Evolutionary conservation across 2,329 filamentous ascomycete species (phyloP).

Genomic region (Diplocarpon rosae): DNA sequence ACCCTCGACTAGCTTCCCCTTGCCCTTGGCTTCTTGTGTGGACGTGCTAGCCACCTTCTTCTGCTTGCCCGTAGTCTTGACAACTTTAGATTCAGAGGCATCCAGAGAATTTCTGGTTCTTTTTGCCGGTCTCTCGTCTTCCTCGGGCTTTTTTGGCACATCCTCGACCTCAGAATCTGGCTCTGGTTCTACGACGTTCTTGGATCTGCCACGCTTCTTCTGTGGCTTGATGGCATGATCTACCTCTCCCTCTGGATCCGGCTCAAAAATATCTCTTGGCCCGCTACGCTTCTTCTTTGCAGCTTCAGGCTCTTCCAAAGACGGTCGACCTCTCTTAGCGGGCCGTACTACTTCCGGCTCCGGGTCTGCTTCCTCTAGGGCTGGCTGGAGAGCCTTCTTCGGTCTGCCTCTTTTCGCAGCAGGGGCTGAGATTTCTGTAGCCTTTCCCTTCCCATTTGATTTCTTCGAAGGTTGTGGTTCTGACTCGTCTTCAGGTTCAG

Average conservation of each 20-base stretch:
- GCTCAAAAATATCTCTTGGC: conserved; percentile 5
- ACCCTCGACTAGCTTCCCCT: background rate
- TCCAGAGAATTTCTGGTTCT: conserved; percentile 14
- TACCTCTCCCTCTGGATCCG: conserved; percentile 4
- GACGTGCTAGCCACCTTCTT: conserved; percentile 9
- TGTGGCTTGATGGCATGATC: conserved; percentile 4
- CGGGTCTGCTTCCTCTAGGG: conserved; percentile 6
- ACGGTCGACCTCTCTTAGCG: conserved; percentile 1
- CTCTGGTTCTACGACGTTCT: conserved; percentile 10
- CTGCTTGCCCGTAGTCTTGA: conserved; percentile 1
- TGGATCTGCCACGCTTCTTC: conserved; percentile 8
- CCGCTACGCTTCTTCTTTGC: conserved; percentile 6
- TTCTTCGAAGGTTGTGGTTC: conserved; percentile 14
- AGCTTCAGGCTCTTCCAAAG: conserved; percentile 4
- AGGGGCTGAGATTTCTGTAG: conserved; percentile 20
- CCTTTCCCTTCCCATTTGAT: conserved; percentile 13
- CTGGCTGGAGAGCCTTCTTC: conserved; percentile 18
- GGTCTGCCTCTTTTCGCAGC: conserved; percentile 21
- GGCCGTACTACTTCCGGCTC: background rate
- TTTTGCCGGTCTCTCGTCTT: conserved; percentile 12
- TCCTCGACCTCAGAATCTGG: conserved; percentile 2
- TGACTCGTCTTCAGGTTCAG: conserved; percentile 9
- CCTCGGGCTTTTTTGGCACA: conserved; percentile 3
- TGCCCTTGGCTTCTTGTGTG: conserved; percentile 11
- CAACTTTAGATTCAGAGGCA: conserved; percentile 1